Base-by-base conservation (phyloP, 2,329 filamentous ascomycete species). In the Alternaria sp. region DNA sequence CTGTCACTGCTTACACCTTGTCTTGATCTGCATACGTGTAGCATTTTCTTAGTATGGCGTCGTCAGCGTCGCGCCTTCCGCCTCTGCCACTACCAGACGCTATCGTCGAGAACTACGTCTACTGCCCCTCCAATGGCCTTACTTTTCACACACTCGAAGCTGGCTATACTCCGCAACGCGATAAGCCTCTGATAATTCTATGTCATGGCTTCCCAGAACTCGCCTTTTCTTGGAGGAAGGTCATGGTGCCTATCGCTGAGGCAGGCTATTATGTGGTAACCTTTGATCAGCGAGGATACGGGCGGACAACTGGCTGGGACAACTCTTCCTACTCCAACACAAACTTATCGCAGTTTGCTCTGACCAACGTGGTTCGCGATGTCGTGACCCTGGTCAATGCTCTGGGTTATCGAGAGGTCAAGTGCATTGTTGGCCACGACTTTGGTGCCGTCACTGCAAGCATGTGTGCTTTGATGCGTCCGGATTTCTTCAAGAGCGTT, bases 131-230 rank as follows among this genome's bases (percentile, higher is more conserved):
- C 43, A 85, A 83, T 66, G 85, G 85, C 52, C 82, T 91, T 20
- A 87, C 82, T 22, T 89, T 87, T 75, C 89, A 92, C 75, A 74
- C 87, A 36, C 81, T 90, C 18, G 83, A 85, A 66, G 81, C 87
- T 16, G 86, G 87, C 43, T 73, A 80, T 36, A 71, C 72, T 3
- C 74, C 79, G 3, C 58, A 71, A 14, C 74, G 69, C 14, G 69
- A 78, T 25, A 81, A 80, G 7, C 88, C 87, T 1, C 81, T 91
- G 11, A 78, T 91, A 9, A 74, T 91, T 7, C 85, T 90, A 50
- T 83, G 86, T 49, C 89, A 90, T 75, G 89, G 89, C 38, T 92
- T 86, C 64, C 89, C 89, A 2, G 89, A 91, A 70, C 81, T 92
- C 2, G 87, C 89, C 28, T 92, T 85, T 74, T 90, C 89, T 48